Conservation (phyloP, 2,329 filamentous ascomycete species). For the Ophiostoma sp. region DNA sequence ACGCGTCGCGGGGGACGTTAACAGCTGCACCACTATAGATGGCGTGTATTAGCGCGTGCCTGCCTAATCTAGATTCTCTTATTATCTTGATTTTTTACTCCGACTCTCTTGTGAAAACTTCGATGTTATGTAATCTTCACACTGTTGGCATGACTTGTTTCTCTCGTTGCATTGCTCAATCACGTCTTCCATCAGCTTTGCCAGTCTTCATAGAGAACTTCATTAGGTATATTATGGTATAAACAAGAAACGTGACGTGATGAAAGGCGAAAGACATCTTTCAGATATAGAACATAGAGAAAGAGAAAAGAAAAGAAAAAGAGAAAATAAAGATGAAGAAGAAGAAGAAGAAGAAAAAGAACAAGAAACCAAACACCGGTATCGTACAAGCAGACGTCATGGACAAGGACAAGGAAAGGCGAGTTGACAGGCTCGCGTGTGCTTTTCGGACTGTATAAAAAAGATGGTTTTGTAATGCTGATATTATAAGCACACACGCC, state of each 20-base stretch:
- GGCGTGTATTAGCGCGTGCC: slow-evolving; percentile 13
- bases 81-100: not conserved
- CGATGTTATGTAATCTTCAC: not conserved
- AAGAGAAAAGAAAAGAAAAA: not conserved
- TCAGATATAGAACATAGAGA: slow-evolving; percentile 1
- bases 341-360: not conserved
- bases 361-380: not conserved
- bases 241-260: not conserved
- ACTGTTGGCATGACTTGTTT: not conserved
- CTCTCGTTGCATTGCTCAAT: not conserved
- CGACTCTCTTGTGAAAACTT: not conserved
- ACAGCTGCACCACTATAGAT: not conserved
- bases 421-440: slow-evolving; percentile 3
- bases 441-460: not conserved
- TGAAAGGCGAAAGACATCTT: not conserved
- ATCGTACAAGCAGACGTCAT: not conserved
- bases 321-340: not conserved
- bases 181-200: not conserved
- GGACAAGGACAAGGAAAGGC: not conserved
- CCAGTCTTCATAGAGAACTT: not conserved
- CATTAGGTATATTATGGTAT: slow-evolving; percentile 12
- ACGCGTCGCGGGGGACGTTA: not conserved
- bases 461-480: not conserved
- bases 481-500: not conserved
- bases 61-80: not conserved